Base-by-base conservation (phyloP, 78 protist species). In the Dictyostelium firmibasis region DNA sequence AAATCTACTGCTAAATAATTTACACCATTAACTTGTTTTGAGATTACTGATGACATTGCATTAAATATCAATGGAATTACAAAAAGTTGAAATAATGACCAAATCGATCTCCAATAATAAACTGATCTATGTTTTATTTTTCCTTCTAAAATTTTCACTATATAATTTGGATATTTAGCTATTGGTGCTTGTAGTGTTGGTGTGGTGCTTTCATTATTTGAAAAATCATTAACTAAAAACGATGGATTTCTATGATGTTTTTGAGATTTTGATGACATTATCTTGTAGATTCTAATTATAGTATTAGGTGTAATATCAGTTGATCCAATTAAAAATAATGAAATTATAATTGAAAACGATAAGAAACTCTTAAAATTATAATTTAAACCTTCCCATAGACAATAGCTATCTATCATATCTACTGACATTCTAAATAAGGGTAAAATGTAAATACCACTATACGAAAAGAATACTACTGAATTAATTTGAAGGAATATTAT, bases 391-490 rank as follows among this genome's bases (percentile, higher is more conserved):
- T 27, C 31, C 74, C 74, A 64, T 64, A 64, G n/a, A 31, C 77
- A 70, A 70, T 70, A 70, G 3, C 43, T 43, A 70, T 70, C 77
- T 4, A 70, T 31, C 35, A 31, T 31, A 70, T 70, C 77, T 10
- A 70, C 33, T 31, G 77, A 31, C 23, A 70, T 27, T 70, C 77
- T 70, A 31, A 70, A 70, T 31, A 70, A 70, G 27, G 77, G 77
- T 70, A 70, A 70, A 29, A 70, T 27, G 33, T 70, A 70, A 13
- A 70, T 70, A 31, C 77, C 77, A 29, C 77, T 31, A 70, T 31
- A 70, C 31, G 77, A 70, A 70, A 31, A 70, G 77, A 70, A 70
- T 70, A 70, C 43, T 10, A 70, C 77, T 70, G 77, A 70, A 31
- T 70, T 70, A 11, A 31, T 70, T 70, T 70, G 77, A 70, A 29